A percentile compares a stretch with the other conserved stretches of the same genome.
Evolutionary conservation across 495 filamentous ascomycete species (phyloP).

Genomic region (Penicillium fimorum): DNA sequence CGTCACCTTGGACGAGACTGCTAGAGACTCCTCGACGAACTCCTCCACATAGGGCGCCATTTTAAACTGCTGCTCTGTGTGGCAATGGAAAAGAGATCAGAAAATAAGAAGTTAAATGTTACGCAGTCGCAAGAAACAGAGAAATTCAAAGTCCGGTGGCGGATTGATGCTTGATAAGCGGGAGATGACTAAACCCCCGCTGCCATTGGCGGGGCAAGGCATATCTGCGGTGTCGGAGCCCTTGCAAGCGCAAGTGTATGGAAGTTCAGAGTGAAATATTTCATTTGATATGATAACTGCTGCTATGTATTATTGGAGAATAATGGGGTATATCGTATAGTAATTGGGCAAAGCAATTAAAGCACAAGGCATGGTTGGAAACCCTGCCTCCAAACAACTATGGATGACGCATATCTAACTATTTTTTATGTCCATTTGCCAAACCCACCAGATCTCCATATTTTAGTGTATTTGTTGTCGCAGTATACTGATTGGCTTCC

Average conservation of each 20-base stretch:
- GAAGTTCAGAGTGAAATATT: background rate
- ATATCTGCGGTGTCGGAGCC: slow-evolving; percentile 29
- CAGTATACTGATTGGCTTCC: slow-evolving; percentile 15
- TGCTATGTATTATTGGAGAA: background rate
- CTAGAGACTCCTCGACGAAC: slow-evolving; percentile 61
- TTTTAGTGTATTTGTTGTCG: slow-evolving; percentile 29
- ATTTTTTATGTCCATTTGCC: slow-evolving; percentile 49
- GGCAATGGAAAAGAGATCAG: background rate
- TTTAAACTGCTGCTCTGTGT: slow-evolving; percentile 1
- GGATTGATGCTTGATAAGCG: slow-evolving; percentile 42
- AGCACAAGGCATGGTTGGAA: background rate
- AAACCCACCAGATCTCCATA: slow-evolving; percentile 41
- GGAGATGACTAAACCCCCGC: slow-evolving; percentile 37
- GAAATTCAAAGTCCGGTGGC: slow-evolving; percentile 29
- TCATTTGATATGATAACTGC: background rate
- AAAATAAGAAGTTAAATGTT: background rate
- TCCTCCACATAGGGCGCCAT: slow-evolving; percentile 76
- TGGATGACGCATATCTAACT: background rate
- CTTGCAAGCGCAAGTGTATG: background rate
- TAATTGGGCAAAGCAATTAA: background rate
- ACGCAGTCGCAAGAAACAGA: slow-evolving; percentile 9
- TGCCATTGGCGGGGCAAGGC: slow-evolving; percentile 33
- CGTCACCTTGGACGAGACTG: slow-evolving; percentile 64
- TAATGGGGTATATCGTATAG: background rate
- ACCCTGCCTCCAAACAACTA: background rate